Evolutionary conservation across 352 stramenopile species (phyloP), one percentile per base, ranked within the genome.

Genomic region (Pythium biforme): DNA sequence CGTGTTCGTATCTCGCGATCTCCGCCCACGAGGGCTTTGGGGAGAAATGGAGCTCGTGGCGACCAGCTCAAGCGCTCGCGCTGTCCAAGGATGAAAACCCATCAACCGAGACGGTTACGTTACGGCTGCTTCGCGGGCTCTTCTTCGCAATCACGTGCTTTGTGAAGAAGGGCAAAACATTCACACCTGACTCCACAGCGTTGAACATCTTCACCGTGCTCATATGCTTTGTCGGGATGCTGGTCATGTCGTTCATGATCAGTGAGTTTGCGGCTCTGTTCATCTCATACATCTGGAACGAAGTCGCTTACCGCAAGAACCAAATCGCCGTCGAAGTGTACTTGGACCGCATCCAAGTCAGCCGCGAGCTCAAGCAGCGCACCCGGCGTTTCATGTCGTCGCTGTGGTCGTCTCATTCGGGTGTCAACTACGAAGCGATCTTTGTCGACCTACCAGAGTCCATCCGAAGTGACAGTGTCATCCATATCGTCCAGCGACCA

Each of bases 211-310:
- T 70, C 47, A 54, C 33, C 0, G 55, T 76, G 15, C 22, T 59
- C 12, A 47, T 66, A n/a, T 70, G 60, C 54, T 72, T 73, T 48
- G 37, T 59, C 3, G 78, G 82, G 0, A 77, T 88, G 58, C 68
- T 91, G 19, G 66, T 83, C 47, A 91, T 88, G 82, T 77, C 78
- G n/a, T 69, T 88, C 15, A 89, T 91, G 77, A 89, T 91, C 51
- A 77, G 79, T 19, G 77, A 89, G 59, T 79, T 89, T 56, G 81
- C 79, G 4, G 86, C 81, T 29, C 60, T 91, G 17, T 76, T 63
- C 55, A 63, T 76, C 31, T 70, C 55, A 0, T 63, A 68, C 40
- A 76, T 72, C 29, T 57, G 59, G 34, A 69, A 76, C 56, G 69
- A 76, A 66, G 62, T 76, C 12, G 55, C 65, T 27, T 91, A 83